A percentile compares a stretch with the other conserved stretches of the same genome.
These are phyloP conservation scores for Phytopythium aichiense DNA, from an alignment of 352 stramenopile species.

Conservation along the genomic window DNA sequence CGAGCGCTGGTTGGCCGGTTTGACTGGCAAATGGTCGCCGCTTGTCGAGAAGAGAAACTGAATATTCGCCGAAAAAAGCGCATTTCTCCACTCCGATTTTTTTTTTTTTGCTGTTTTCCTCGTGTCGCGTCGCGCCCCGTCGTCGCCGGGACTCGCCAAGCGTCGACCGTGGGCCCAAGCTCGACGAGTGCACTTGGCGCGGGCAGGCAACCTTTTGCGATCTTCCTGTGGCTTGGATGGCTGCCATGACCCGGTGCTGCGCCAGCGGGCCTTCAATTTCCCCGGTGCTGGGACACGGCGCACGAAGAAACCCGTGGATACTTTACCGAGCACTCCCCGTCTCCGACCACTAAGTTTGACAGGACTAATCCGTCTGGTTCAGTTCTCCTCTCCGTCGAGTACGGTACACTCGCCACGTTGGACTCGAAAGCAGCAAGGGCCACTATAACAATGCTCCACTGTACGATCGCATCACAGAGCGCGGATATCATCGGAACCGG, in stretches of 20 bases:
- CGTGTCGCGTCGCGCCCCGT: not conserved
- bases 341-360: not conserved
- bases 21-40: not conserved
- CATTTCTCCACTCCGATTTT: not conserved
- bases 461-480: not conserved
- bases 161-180: not conserved
- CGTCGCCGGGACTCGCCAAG: not conserved
- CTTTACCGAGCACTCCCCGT: not conserved
- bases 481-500: not conserved
- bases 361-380: not conserved
- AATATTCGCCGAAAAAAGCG: not conserved
- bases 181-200: no score
- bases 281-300: conserved; percentile 1
- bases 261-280: not conserved
- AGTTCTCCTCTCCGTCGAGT: not conserved
- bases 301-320: not conserved
- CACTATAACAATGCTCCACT: not conserved
- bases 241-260: conserved; percentile 1
- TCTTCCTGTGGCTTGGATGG: not conserved
- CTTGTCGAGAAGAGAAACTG: not conserved
- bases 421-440: not conserved
- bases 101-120: not conserved
- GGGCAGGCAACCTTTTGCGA: not conserved
- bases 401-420: not conserved
- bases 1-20: not conserved